Evolutionary conservation across 257 asterid genomes (phyloP).

Genomic region (Leptodermis oblonga): DNA sequence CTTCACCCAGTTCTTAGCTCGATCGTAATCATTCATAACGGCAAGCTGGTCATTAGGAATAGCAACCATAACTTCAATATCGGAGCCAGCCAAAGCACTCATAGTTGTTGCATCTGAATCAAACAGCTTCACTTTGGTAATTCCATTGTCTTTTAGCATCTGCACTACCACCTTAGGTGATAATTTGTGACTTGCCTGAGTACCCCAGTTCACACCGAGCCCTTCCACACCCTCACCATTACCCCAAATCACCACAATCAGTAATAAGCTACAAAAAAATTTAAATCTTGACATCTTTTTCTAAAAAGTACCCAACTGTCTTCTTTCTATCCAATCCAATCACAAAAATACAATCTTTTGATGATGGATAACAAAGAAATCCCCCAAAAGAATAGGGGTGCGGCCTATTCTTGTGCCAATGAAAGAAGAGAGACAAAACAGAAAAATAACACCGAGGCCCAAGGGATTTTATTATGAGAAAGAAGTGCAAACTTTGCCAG

Average conservation of each 20-base stretch:
- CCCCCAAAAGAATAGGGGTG: background rate
- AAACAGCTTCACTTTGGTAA: slow-evolving; percentile 32
- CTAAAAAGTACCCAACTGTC: background rate
- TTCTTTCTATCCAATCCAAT: background rate
- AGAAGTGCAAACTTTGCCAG: background rate
- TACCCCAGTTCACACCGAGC: slow-evolving; percentile 46
- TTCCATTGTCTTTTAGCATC: slow-evolving; percentile 34
- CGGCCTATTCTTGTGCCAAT: background rate
- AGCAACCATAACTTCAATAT: slow-evolving; percentile 37
- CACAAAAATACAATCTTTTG: background rate
- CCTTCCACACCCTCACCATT: slow-evolving; percentile 21
- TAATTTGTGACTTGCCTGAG: slow-evolving; percentile 33
- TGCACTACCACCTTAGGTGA: slow-evolving; percentile 34
- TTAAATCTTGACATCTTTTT: slow-evolving; percentile 16
- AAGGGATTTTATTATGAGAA: slow-evolving; percentile 4
- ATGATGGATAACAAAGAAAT: background rate
- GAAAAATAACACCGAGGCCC: background rate
- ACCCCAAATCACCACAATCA: slow-evolving; percentile 4
- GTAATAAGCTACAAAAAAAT: slow-evolving; percentile 5
- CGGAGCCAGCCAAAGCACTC: slow-evolving; percentile 34
- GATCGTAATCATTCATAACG: slow-evolving; percentile 24
- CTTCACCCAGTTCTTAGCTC: slow-evolving; percentile 31
- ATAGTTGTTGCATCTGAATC: slow-evolving; percentile 33
- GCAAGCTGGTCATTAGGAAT: slow-evolving; percentile 32
- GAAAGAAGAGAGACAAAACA: background rate